These are phyloP conservation scores for Pythium diclinum DNA, from an alignment of 352 stramenopile species.

Conservation along the genomic window DNA sequence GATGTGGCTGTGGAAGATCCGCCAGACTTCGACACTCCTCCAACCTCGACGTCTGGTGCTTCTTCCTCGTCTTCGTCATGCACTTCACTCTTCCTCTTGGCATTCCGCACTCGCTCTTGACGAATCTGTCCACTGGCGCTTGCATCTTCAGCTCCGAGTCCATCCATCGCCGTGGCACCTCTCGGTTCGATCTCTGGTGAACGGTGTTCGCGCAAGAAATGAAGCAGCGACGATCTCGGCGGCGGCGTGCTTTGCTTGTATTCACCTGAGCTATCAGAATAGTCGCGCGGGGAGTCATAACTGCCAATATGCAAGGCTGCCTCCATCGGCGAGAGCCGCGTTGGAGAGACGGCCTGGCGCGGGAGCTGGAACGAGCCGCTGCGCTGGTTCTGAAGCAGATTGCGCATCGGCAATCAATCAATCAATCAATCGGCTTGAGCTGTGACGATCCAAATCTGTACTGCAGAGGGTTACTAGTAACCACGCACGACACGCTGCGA, in stretches of 20 bases:
- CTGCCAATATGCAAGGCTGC: background rate
- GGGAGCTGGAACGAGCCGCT: background rate
- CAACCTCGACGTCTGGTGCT: no score
- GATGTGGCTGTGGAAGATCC: background rate
- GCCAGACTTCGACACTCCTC: no score
- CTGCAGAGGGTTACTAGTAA: no score
- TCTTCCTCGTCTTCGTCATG: no score
- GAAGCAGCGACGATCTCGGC: background rate
- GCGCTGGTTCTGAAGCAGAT: background rate
- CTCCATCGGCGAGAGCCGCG: background rate
- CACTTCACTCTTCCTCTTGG: background rate
- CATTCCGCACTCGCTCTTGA: background rate
- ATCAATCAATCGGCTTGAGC: background rate
- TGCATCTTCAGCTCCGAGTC: background rate
- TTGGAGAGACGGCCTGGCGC: background rate
- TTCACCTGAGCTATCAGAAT: background rate
- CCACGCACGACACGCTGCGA: no score
- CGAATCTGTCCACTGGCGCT: background rate
- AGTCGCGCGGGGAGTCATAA: background rate
- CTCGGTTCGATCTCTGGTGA: constrained; percentile 2
- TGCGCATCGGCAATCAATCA: background rate
- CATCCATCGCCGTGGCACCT: background rate
- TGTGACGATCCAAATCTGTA: background rate
- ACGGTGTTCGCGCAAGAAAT: constrained; percentile 1
- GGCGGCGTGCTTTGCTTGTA: constrained; percentile 10